Evolutionary conservation across 495 filamentous ascomycete genomes (phyloP).

Genomic region (Platismatia glauca): DNA sequence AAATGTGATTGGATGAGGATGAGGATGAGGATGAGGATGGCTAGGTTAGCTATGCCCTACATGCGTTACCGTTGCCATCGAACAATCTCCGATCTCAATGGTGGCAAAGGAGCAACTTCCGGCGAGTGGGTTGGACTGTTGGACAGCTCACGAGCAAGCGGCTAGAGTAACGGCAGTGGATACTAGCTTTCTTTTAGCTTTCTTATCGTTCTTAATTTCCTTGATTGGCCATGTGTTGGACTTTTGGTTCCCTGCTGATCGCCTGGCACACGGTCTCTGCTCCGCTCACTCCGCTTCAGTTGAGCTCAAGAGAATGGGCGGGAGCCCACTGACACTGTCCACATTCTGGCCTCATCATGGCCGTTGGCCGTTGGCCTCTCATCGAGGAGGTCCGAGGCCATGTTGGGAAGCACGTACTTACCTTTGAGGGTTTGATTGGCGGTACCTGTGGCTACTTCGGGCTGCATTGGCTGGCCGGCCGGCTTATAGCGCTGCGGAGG

Average conservation of each 20-base stretch:
- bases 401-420: not conserved
- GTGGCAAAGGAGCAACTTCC: not conserved
- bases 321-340: too few species aligned
- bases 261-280: not conserved
- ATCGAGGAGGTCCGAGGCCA: not conserved
- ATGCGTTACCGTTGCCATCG: not conserved
- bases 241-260: not conserved
- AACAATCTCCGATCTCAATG: not conserved
- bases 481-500: not conserved
- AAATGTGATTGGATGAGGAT: too few species aligned
- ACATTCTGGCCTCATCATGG: too few species aligned
- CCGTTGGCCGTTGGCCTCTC: not conserved
- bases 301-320: too few species aligned
- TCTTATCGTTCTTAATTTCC: too few species aligned
- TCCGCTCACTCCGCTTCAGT: not conserved
- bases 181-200: too few species aligned
- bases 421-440: not conserved
- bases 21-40: too few species aligned
- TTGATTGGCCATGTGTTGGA: too few species aligned
- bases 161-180: not conserved
- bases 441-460: not conserved
- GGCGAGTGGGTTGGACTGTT: not conserved
- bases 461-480: not conserved
- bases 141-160: too few species aligned
- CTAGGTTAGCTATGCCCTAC: too few species aligned